Base-by-base conservation (phyloP, 495 filamentous ascomycete species). In the Trichoderma parareesei region DNA sequence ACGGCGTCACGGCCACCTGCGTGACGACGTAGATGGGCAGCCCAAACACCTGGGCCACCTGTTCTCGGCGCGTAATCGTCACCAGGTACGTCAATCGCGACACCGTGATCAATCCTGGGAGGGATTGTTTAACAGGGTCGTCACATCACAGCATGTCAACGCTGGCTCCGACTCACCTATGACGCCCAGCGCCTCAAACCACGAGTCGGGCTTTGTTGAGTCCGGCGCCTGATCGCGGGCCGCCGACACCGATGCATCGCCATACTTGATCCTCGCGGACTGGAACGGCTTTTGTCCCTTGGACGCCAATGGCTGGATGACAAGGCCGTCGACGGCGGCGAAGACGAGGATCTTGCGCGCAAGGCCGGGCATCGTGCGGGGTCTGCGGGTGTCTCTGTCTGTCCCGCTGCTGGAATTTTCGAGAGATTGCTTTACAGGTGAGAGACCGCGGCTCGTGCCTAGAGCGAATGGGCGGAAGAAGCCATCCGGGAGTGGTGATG, bases 1-100 rank as follows among this genome's bases (percentile, higher is more conserved):
- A 85, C 1, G 94, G 94, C 20, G 95, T 96, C 35, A 98, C 78
- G 1, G 92, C 88, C 40, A 98, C 88, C 67, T 92, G 90, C 64
- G 87, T 90, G 57, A 96, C 82, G 49, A 90, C 85, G 72, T 96
- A 97, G 63, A 97, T 79, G 4, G 93, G 89, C 59, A 85, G 85
- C 16, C 90, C 90, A 63, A 85, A 85, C 61, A 97, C 86, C 65
- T 90, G 85, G 1, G 94, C 94, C 60, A 98, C 93, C 73, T 97
- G 90, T 67, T 93, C 81, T 44, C 93, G 88, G 63, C 87, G 79
- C 8, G 88, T 91, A 66, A 97, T 91, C 33, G 88, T 85, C 62
- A 98, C 84, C 14, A 98, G 84, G 76, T 91, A 97, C 65, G 87
- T 89, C 61, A 81, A 77, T 43, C 81, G 85, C 61, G 85, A 92